A percentile compares a stretch with the other conserved stretches of the same genome.
phyloP scores from a whole-genome alignment of 768 basidiomycete species.

The Hericium rajendrae region DNA sequence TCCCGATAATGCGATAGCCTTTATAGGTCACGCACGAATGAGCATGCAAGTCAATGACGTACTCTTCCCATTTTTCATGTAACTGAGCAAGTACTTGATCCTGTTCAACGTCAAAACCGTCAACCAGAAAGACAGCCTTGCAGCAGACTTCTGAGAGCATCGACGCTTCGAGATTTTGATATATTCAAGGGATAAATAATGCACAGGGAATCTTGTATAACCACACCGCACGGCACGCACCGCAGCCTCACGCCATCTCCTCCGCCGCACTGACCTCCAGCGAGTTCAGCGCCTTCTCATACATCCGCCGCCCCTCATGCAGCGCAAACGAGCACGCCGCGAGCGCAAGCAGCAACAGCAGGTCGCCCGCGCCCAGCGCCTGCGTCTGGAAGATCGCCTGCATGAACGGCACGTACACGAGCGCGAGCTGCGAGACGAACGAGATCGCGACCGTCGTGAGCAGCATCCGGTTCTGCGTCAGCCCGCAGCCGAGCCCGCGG shows the following conservation, averaged over 20 bases:
- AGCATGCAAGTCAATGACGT: no score
- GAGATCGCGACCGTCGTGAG: conserved; percentile 82
- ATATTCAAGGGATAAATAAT: no score
- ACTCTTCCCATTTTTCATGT: no score
- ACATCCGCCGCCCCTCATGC: conserved; percentile 74
- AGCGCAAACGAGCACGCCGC: conserved; percentile 53
- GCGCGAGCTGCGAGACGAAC: conserved; percentile 70
- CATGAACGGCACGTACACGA: conserved; percentile 87
- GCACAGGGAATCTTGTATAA: no score
- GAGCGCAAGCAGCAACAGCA: conserved; percentile 59
- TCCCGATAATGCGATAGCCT: no score
- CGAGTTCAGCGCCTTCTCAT: conserved; percentile 56
- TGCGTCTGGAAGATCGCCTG: conserved; percentile 93
- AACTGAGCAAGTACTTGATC: no score
- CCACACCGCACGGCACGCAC: no score
- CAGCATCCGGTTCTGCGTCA: conserved; percentile 84
- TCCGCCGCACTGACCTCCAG: conserved; percentile 48
- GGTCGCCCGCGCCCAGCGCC: conserved; percentile 56
- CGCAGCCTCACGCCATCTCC: conserved; percentile 34
- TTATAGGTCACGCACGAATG: no score
- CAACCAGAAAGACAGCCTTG: no score
- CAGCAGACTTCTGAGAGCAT: no score
- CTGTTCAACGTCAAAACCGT: no score
- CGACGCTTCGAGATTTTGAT: no score
- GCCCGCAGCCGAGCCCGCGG: conserved; percentile 78